Base-by-base conservation (phyloP, 2,329 filamentous ascomycete species). In the Aspergillus sp. region DNA sequence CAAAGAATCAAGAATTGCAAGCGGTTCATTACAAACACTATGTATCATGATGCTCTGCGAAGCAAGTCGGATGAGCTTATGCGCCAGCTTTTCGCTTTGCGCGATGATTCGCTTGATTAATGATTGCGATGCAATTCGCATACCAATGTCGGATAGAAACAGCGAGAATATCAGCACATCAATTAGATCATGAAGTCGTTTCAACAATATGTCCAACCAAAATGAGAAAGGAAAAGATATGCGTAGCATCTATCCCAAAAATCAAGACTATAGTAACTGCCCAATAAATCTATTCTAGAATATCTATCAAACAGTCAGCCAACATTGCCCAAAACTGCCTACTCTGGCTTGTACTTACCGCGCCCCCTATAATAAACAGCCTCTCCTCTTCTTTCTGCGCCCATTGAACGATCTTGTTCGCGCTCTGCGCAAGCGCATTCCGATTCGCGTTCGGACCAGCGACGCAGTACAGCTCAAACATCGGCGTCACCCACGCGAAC, bases 281-380 rank as follows among this genome's bases (percentile, higher is more conserved):
- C 42, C 5, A 22, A 33, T 27, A 13, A 41, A 41, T 41, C 9
- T 17, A 17, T 17, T 12, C 17, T 39, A 39, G 10, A 61, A 61
- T 32, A 61, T 57, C 59, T 61, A 41, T 13, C 30, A 13, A 23
- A 25, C 27, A 6, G 41, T 59, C 15, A 57, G 38, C 15, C 3
- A 39, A 10, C 2, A 19, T 19, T 13, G 3, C 13, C 19, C 17
- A 39, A 20, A 39, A 39, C 5, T 6, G 10, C 10, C 13, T 15
- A 25, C 30, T 17, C 41, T 9, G 12, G 10, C 25, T 38, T 41
- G 25, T 39, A 64, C 69, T 53, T 57, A 97, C 91, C 39, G 90
- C 93, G n/a, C 93, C 94, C 1, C 93, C 93, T 63, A 98, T 93
- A 50, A 98, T 95, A 63, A 98, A 98, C 5, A 97, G 74, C 49